Conservation (phyloP, 1,139 yeast species). For the Hansenula sp. region DNA sequence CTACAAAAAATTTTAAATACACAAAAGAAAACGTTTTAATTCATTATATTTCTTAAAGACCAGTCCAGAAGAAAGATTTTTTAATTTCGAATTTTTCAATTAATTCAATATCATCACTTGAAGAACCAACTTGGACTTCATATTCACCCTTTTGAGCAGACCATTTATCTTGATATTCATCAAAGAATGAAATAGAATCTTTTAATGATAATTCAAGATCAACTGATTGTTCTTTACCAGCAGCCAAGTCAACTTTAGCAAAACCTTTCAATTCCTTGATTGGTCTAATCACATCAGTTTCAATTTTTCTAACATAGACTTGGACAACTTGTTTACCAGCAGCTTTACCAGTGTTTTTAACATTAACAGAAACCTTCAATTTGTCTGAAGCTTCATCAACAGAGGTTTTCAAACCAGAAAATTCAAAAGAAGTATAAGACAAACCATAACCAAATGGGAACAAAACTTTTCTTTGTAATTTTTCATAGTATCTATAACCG, state of each 20-base stretch:
- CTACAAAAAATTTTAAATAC: neutral
- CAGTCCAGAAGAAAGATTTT: constrained; percentile 23
- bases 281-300: constrained; percentile 44
- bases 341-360: constrained; percentile 37
- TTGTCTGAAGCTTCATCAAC: constrained; percentile 25
- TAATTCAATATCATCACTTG: constrained; percentile 26
- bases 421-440: constrained; percentile 46
- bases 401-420: constrained; percentile 24
- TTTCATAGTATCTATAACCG: constrained; percentile 59
- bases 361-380: constrained; percentile 34
- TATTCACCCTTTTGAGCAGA: constrained; percentile 45
- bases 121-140: constrained; percentile 42
- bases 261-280: constrained; percentile 55
- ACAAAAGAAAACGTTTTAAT: neutral
- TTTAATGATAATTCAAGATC: constrained; percentile 34
- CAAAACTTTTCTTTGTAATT: constrained; percentile 38
- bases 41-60: constrained; percentile 12
- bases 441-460: constrained; percentile 62
- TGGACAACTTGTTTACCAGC: constrained; percentile 43
- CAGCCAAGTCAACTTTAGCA: constrained; percentile 39
- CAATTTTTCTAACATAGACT: constrained; percentile 36
- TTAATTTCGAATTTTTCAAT: constrained; percentile 23
- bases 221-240: constrained; percentile 38
- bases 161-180: constrained; percentile 46
- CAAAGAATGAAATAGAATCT: constrained; percentile 53